These are phyloP conservation scores for Pseudovirgaria hyperparasitica DNA, from an alignment of 2,329 filamentous ascomycete species.

Conservation along the genomic window DNA sequence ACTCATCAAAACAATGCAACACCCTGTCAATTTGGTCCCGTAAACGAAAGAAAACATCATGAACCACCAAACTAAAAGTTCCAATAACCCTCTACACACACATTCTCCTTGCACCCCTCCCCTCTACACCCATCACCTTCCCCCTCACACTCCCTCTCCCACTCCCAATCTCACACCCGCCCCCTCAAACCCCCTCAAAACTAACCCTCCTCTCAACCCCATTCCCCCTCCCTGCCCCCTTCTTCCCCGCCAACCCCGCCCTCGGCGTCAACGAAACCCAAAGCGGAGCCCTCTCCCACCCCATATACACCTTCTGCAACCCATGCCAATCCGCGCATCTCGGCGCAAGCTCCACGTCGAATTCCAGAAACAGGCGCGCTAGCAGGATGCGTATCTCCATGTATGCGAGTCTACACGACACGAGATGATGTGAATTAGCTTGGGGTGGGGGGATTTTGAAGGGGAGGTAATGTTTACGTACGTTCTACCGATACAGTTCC, in stretches of 20 bases:
- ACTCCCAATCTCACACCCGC: no score
- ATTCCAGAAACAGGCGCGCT: conserved; percentile 1
- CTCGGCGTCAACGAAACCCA: conserved; percentile 4
- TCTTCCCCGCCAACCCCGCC: conserved; percentile 1
- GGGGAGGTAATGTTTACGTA: conserved; percentile 9
- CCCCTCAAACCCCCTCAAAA: no score
- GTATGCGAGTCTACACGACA: conserved; percentile 1
- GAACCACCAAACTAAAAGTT: no score
- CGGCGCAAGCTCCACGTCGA: conserved; percentile 1
- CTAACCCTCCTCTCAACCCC: no score
- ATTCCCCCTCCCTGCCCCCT: no score
- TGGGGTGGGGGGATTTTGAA: background rate
- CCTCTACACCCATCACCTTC: no score
- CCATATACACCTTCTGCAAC: conserved; percentile 4
- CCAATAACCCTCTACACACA: no score
- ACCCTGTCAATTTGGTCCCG: no score
- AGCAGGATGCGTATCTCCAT: background rate
- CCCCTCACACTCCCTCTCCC: no score
- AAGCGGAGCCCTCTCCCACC: conserved; percentile 10
- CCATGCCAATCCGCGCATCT: conserved; percentile 4
- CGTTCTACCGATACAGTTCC: conserved; percentile 24
- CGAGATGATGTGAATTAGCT: conserved; percentile 6
- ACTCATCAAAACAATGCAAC: no score
- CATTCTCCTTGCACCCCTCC: no score
- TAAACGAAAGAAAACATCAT: no score